A percentile compares a stretch with the other conserved stretches of the same genome.
These are phyloP conservation scores for Pichia thaimueangensis DNA, from an alignment of 805 yeast genomes.

Conservation along the genomic window DNA sequence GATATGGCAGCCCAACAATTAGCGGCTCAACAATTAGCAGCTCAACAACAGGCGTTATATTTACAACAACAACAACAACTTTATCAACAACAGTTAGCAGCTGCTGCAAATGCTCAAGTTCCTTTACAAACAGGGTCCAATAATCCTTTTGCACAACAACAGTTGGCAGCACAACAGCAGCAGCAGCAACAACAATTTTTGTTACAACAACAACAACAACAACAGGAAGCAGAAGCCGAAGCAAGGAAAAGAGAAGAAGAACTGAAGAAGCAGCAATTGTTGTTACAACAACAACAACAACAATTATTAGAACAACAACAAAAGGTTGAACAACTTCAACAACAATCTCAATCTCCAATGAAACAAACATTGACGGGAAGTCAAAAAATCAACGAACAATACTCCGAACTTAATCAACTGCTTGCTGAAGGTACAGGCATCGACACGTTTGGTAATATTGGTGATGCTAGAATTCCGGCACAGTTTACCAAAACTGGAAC, in stretches of 20 bases:
- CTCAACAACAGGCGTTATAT: constrained; percentile 19
- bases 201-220: not conserved
- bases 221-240: constrained; percentile 32
- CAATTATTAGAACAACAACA: constrained; percentile 9
- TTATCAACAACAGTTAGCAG: constrained; percentile 20
- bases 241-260: constrained; percentile 47
- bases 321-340: constrained; percentile 15
- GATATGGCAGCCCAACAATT: constrained; percentile 20
- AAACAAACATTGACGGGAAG: constrained; percentile 46
- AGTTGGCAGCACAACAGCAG: constrained; percentile 6
- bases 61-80: constrained; percentile 20
- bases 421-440: constrained; percentile 84
- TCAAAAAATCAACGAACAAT: constrained; percentile 47
- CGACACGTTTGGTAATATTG: constrained; percentile 90
- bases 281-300: constrained; percentile 11
- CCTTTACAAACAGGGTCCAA: constrained; percentile 34
- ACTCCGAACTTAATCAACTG: constrained; percentile 69
- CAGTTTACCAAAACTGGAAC: constrained; percentile 81
- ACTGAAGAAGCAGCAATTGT: constrained; percentile 12
- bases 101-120: constrained; percentile 28
- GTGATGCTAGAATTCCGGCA: constrained; percentile 80
- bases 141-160: constrained; percentile 31
- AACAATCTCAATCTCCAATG: constrained; percentile 31
- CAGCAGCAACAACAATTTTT: constrained; percentile 4
- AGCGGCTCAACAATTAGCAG: constrained; percentile 17